Base-by-base conservation (phyloP, 176 grass and related monocot genomes). In the Oryza rufipogon region DNA sequence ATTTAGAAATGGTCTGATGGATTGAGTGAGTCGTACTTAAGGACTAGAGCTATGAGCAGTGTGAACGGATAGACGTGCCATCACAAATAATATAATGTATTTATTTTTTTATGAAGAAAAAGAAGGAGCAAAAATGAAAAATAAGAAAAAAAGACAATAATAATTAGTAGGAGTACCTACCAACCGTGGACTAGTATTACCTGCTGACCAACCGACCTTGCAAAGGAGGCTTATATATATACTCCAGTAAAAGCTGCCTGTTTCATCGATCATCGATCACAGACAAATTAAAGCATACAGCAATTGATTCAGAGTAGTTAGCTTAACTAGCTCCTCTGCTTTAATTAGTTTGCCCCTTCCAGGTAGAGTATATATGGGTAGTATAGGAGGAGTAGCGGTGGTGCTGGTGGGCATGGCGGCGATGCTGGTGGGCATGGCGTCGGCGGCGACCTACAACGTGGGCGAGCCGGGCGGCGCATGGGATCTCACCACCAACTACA, bases 361-460 rank as follows among this genome's bases (percentile, higher is more conserved):
- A 58, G 54, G 1, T 58, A 8, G 16, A 56, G 54, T 6, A 56
- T 6, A 17, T 19, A 58, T 58, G 16, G 5, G 13, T 49, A 4
- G 49, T 15, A 75, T 60, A 72, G 58, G 73, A 23, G 17, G 71
- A 22, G 73, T 44, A 64, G 61, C 82, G 26, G 36, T 52, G 9
- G 2, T 81, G 26, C 36, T 52, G 9, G 2, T 81, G 19, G 82
- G 88, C 4, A 11, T 69, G 6, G 26, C 86, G 9, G 32, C 80
- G 4, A 6, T 92, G 20, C 6, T 23, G n/a, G 0, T 63, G 13
- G 72, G 85, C 60, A 32, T 81, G 13, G 86, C 83, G 15, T 78
- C 87, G 17, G 88, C 80, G 14, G 66, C 78, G 65, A 81, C 58
- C 74, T 92, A 95, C 88, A 84, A 45, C 79, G 88, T 90, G 19